phyloP scores from a whole-genome alignment of 2,329 filamentous ascomycete genomes.

The Cladosporium sp. region DNA sequence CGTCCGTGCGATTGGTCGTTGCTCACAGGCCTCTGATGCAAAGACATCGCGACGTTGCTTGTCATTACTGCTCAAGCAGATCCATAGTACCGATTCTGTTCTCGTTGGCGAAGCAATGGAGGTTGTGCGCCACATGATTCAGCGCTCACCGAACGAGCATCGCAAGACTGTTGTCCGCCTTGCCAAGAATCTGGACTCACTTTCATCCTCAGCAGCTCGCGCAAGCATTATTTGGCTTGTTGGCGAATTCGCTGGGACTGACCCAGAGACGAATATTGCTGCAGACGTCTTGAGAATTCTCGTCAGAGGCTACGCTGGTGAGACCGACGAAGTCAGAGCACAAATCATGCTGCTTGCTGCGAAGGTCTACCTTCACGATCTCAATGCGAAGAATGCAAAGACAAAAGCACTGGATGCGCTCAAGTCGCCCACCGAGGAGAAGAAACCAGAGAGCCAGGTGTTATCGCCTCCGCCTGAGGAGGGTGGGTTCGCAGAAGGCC shows the following conservation, averaged over 20 bases:
- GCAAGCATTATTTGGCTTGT: slow-evolving; percentile 98
- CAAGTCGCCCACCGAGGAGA: slow-evolving; percentile 11
- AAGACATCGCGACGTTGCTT: slow-evolving; percentile 74
- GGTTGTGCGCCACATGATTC: slow-evolving; percentile 91
- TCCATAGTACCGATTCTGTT: slow-evolving; percentile 80
- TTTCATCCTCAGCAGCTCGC: slow-evolving; percentile 79
- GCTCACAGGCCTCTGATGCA: slow-evolving; percentile 69
- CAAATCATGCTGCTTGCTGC: slow-evolving; percentile 90
- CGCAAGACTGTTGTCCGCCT: slow-evolving; percentile 80
- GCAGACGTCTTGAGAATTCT: slow-evolving; percentile 87
- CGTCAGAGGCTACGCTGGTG: slow-evolving; percentile 75
- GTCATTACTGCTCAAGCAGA: slow-evolving; percentile 76
- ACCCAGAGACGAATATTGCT: slow-evolving; percentile 77
- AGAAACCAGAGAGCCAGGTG: slow-evolving; percentile 14
- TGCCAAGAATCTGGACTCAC: slow-evolving; percentile 85
- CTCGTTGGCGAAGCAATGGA: slow-evolving; percentile 90
- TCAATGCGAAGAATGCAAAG: slow-evolving; percentile 58
- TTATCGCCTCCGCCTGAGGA: slow-evolving; percentile 24
- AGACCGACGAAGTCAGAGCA: slow-evolving; percentile 79
- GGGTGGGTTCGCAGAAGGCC: slow-evolving; percentile 8
- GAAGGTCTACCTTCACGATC: slow-evolving; percentile 90
- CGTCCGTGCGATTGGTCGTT: slow-evolving; percentile 88
- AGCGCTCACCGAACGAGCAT: slow-evolving; percentile 79
- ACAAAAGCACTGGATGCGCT: slow-evolving; percentile 28
- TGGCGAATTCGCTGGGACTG: slow-evolving; percentile 82